Evolutionary conservation across 2,329 filamentous ascomycete species (phyloP), one percentile per base, ranked within the genome.

Genomic region (Fusarium sterilihyphosum): DNA sequence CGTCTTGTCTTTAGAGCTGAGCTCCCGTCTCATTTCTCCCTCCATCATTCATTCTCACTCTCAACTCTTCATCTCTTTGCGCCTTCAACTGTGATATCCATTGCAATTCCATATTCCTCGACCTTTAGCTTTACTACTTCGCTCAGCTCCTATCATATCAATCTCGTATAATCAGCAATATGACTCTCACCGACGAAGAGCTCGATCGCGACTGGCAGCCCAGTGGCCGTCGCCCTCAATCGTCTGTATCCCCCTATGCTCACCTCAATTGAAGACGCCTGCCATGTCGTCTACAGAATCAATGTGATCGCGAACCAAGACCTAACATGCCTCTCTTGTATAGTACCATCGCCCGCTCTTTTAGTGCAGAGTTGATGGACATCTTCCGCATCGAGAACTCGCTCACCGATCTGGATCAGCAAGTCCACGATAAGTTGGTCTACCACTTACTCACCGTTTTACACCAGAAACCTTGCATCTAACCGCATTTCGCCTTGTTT

Each of bases 341-440:
- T 53, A 98, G 95, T 73, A 96, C 94, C 70, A 91, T 98, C 83
- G 95, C 95, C 61, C 92, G 91, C 78, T 94, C 93, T 81, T 98
- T 98, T 85, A 96, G 94, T 68, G 87, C 91, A 50, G 94, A 96
- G 82, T 88, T 98, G 70, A 93, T 96, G 86, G 92, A 94, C 81
- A 92, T 97, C 77, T 98, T 98, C 86, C 92, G 93, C 80, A 92
- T 98, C 80, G 94, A 96, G 77, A 92, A 91, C 83, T 92, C 92
- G 77, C 81, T 96, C 67, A 90, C 92, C 79, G 89, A 92, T 71
- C 88, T 97, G 41, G 90, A 93, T 79, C 88, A 92, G 81, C 90
- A 93, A 76, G 90, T 98, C 70, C 89, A 94, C 81, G 89, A 94
- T 83, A 96, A 95, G 95, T 98, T 86, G 80, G 92, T 85, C 49